Base-by-base conservation (phyloP, 306 rosid species). In the Rosa lucieae region DNA sequence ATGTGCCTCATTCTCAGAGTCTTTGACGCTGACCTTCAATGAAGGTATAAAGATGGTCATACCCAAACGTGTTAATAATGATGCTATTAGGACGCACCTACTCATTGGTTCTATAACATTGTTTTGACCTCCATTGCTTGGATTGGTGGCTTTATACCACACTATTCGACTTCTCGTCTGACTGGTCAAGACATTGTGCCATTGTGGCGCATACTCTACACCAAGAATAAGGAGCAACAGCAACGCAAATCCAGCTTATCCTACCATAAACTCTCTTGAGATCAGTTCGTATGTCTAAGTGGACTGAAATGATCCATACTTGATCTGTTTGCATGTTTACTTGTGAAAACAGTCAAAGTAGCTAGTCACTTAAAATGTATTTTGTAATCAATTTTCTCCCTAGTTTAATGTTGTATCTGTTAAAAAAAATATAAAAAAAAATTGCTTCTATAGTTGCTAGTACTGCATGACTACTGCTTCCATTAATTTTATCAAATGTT, bases 81-180 rank as follows among this genome's bases (percentile, higher is more conserved):
- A n/a, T 3, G 56, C 15, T 48, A 0, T 2, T n/a, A n/a, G 5
- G n/a, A n/a, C n/a, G n/a, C n/a, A n/a, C n/a, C n/a, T n/a, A n/a
- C n/a, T n/a, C 65, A 8, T 21, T 21, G 32, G 32, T 58, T 9
- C 0, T 21, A 0, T 20, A 6, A 55, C 32, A 7, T 9, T 21
- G 32, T 21, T 58, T 21, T 58, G 29, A 14, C 4, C 21, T 58
- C 13, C 32, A 58, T 1, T 58, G 65, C 13, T 58, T 58, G 65
- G 4, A 58, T 13, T 21, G 35, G 35, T 58, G 5, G 65, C 9
- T 68, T n/a, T 0, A 79, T 76, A 80, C 39, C 89, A 80, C 51
- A 12, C 48, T n/a, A 15, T 48, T 12, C 74, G 79, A 17, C 48
- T 78, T 2, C 12, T 85, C 21, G 21, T 47, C 10, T 85, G 88